Evolutionary conservation across 495 filamentous ascomycete species (phyloP), one percentile per base, ranked within the genome.

Genomic region (Amphirosellinia nigrospora): DNA sequence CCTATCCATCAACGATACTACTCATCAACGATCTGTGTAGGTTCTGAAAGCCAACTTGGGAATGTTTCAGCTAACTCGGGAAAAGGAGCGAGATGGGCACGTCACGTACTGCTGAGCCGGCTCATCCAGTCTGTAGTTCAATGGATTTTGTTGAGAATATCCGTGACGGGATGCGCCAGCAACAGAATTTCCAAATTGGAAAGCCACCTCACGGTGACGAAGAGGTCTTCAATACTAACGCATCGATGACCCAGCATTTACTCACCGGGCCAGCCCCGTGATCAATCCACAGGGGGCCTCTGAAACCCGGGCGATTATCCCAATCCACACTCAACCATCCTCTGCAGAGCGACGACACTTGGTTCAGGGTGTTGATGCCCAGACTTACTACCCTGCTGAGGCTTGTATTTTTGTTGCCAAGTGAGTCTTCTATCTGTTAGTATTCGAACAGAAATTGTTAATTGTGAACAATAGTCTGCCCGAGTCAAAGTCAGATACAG

Each of bases 351-450:
- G 68, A 55, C 59, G 68, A 19, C 68, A 70, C 48, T 28, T 64
- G 19, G 71, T 73, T 26, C 69, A 77, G 9, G 74, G 78, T 64
- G 78, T 84, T n/a, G 88, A 89, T 67, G 84, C 87, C n/a, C 89
- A 90, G 70, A 79, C 78, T 7, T 75, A 86, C 56, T 88, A 86
- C 58, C 84, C 84, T 8, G 79, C 87, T 3, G 81, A 79, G 38
- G 83, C 85, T 68, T 90, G 89, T 70, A 82, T 90, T 19, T 90
- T 91, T 69, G 87, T 90, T 53, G 89, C 89, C 11, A 91, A 91
- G 89, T 89, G 81, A 80, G 86, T 84, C n/a, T 39, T 32, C 39
- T 38, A 30, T 70, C 2, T 30, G n/a, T 16, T 2, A 39, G 39
- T 28, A 46, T 58, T 71, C 70, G 36, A 73, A 45, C 30, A 38